Conservation (phyloP, 2,329 filamentous ascomycete genomes). For the Arthroderma uncinatum region DNA sequence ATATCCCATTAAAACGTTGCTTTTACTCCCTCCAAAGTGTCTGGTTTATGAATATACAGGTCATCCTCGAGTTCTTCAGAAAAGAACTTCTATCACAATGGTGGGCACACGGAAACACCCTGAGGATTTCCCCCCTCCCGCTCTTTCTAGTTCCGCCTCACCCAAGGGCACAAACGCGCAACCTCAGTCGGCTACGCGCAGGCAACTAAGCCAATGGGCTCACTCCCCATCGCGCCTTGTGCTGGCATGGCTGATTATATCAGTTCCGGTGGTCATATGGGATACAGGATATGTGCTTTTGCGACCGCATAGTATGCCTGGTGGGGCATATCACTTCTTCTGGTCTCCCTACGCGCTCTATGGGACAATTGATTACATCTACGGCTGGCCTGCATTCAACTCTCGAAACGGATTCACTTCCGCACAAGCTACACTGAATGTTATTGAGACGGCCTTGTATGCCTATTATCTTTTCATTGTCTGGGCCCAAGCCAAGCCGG, state of each 20-base stretch:
- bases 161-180: constrained; percentile 19
- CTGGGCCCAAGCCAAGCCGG: constrained; percentile 30
- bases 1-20: too few species aligned
- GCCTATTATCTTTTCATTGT: constrained; percentile 49
- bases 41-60: too few species aligned
- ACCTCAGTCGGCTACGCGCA: constrained; percentile 14
- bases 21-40: too few species aligned
- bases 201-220: constrained; percentile 33
- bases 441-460: constrained; percentile 57
- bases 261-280: constrained; percentile 69
- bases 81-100: constrained; percentile 28
- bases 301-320: constrained; percentile 71
- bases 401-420: constrained; percentile 61
- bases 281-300: constrained; percentile 68
- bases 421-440: constrained; percentile 60
- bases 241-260: constrained; percentile 61
- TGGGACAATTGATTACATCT: constrained; percentile 66
- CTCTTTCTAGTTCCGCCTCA: constrained; percentile 19
- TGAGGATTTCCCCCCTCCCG: constrained; percentile 36
- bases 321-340: constrained; percentile 58
- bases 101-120: constrained; percentile 48
- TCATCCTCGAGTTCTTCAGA: neutral
- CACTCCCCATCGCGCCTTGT: constrained; percentile 51
- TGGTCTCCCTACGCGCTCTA: constrained; percentile 74
- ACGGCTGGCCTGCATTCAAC: constrained; percentile 63